These are phyloP conservation scores for Chloromonas sp. DNA, from an alignment of 163 green algal genomes.

Conservation along the genomic window DNA sequence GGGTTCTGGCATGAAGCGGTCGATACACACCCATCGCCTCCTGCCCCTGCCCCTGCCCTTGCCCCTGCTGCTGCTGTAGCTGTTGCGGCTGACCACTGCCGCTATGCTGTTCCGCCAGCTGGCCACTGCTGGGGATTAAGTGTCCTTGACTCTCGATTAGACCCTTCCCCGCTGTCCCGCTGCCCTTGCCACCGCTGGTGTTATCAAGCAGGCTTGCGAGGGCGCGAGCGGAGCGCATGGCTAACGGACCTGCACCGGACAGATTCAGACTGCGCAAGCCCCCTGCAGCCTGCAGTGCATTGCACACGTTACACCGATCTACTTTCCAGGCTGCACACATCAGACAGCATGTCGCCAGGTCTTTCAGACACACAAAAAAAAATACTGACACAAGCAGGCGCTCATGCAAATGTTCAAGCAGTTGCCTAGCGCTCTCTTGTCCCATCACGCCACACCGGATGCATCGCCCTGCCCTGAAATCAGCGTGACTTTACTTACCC, in stretches of 20 bases:
- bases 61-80: background rate
- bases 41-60: background rate
- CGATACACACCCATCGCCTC: background rate
- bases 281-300: too few relatives aligned
- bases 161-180: background rate
- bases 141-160: too few relatives aligned
- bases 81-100: background rate
- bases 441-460: background rate
- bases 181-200: background rate
- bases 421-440: background rate
- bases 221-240: background rate
- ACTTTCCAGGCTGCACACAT: background rate
- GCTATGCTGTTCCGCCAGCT: background rate
- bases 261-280: background rate
- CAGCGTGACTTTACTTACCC: background rate
- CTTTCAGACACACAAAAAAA: background rate
- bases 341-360: background rate
- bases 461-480: too few relatives aligned
- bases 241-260: background rate
- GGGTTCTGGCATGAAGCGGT: too few relatives aligned
- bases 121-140: too few relatives aligned
- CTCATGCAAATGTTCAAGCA: background rate
- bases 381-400: background rate
- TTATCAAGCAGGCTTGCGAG: background rate
- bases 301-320: background rate